Percentiles rank a stretch among this genome's conserved stretches.
Evolutionary conservation across 2,329 filamentous ascomycete genomes (phyloP).

Genomic region (Cytospora paraplurivora): DNA sequence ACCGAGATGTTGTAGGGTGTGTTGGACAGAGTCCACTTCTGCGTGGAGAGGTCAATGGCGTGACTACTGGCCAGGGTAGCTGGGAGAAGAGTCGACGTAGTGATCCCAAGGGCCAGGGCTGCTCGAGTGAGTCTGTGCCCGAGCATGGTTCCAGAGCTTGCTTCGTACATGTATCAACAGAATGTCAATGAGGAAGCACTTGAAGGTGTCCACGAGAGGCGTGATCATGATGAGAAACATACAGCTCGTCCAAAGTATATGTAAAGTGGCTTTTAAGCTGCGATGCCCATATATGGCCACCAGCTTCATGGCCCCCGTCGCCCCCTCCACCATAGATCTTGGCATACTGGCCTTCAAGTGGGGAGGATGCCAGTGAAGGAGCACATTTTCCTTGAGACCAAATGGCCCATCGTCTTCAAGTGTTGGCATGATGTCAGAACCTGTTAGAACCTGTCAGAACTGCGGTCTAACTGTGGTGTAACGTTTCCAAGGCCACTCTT

Average conservation of each 20-base stretch:
- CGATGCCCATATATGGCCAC: too few relatives aligned
- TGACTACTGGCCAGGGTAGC: conserved; percentile 29
- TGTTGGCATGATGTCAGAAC: conserved; percentile 7
- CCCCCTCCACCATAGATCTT: too few relatives aligned
- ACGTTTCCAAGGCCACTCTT: not conserved
- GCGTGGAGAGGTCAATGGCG: conserved; percentile 44
- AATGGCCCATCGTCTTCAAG: not conserved
- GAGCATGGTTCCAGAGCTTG: not conserved
- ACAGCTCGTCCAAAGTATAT: too few relatives aligned
- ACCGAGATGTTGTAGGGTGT: conserved; percentile 52
- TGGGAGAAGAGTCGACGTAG: not conserved
- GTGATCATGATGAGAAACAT: not conserved
- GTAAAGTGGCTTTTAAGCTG: too few relatives aligned
- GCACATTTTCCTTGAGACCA: not conserved
- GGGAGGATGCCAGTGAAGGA: not conserved
- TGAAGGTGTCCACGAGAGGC: not conserved
- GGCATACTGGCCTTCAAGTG: too few relatives aligned
- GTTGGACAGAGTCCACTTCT: conserved; percentile 49
- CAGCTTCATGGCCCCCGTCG: too few relatives aligned
- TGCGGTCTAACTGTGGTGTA: not conserved
- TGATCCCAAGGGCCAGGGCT: not conserved
- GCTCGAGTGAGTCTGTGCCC: not conserved
- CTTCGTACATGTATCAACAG: not conserved
- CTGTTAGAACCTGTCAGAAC: too few relatives aligned
- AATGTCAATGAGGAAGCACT: not conserved